These are phyloP conservation scores for Xylaria sp. DNA, from an alignment of 2,329 filamentous ascomycete species.

Conservation along the genomic window DNA sequence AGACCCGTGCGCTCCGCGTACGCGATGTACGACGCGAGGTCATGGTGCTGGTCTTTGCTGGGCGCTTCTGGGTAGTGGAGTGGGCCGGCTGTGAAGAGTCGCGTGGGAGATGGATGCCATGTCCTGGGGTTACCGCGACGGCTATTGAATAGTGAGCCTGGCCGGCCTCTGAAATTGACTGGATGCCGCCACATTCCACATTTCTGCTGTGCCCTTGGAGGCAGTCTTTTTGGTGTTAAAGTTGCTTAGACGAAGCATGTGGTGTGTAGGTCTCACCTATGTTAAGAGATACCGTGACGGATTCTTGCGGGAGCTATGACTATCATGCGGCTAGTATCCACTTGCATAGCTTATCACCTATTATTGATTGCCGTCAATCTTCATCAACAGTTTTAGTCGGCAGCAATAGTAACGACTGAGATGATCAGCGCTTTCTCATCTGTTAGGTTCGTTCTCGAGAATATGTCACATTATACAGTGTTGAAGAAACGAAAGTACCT, in stretches of 20 bases:
- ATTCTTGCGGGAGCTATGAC: too few relatives aligned
- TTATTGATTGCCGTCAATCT: too few relatives aligned
- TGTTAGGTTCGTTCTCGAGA: too few relatives aligned
- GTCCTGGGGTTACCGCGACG: slow-evolving; percentile 7
- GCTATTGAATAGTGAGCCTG: slow-evolving; percentile 17
- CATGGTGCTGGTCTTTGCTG: slow-evolving; percentile 64
- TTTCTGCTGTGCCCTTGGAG: slow-evolving; percentile 22
- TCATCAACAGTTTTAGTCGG: too few relatives aligned
- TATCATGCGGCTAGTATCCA: too few relatives aligned
- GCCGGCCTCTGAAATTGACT: slow-evolving; percentile 20
- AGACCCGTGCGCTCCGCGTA: slow-evolving; percentile 70
- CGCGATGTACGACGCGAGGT: slow-evolving; percentile 72
- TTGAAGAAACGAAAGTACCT: too few relatives aligned
- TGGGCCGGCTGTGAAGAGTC: slow-evolving; percentile 26
- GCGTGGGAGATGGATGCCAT: slow-evolving; percentile 5
- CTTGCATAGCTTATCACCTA: too few relatives aligned
- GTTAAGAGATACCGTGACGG: too few relatives aligned
- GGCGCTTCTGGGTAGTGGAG: slow-evolving; percentile 60
- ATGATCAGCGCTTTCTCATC: too few relatives aligned
- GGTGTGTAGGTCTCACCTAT: neutral
- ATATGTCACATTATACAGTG: too few relatives aligned
- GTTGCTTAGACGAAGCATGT: neutral
- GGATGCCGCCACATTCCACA: slow-evolving; percentile 37
- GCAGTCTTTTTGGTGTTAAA: neutral
- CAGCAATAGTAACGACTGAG: too few relatives aligned